Base-by-base conservation (phyloP, 2,329 filamentous ascomycete species). In the Sporothrix brunneoviolacea region DNA sequence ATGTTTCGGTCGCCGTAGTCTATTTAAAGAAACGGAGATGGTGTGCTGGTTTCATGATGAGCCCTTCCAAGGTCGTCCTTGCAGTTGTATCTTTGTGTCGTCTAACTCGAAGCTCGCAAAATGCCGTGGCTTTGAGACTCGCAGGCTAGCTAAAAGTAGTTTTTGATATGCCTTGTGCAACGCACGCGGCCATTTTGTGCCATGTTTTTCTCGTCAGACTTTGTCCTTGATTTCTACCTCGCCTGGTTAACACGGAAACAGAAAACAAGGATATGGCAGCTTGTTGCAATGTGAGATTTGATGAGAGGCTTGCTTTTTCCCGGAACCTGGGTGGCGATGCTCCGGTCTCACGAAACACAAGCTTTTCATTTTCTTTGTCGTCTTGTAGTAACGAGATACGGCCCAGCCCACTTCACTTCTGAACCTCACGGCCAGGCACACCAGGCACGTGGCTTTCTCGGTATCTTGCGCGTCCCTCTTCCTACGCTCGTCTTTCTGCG, bases 271-370 rank as follows among this genome's bases (percentile, higher is more conserved):
- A 28, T 47, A 18, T 21, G 16, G 16, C 35, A 24, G 19, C 32
- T 24, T 45, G 21, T 12, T 35, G 8, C 13, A 19, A 28, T n/a
- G 15, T 22, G 12, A 32, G n/a, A 47, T 47, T 15, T 42, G 40
- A 7, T 16, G 19, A 18, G 18, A 5, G 10, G 24, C 5, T 10
- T 28, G 24, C 24, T 28, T 30, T 18, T 9, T 30, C 13, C 15
- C 41, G 40, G 48, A 42, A 19, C 33, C 39, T 9, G 12, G 21
- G 48, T 50, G 48, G 48, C 35, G 48, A 45, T 50, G 41, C 35
- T 45, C 48, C 41, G 47, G 47, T 42, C 22, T 35, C 32, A 40
- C 33, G 27, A 3, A 21, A 15, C 46, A 9, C 22, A 12, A 16
- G 4, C 12, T 8, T 3, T 8, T 39, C 37, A 27, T 4, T n/a